Percentiles rank a stretch among this genome's conserved stretches.
Conservation (phyloP, 2,329 filamentous ascomycete genomes). For the Ophiosphaerella korrae region DNA sequence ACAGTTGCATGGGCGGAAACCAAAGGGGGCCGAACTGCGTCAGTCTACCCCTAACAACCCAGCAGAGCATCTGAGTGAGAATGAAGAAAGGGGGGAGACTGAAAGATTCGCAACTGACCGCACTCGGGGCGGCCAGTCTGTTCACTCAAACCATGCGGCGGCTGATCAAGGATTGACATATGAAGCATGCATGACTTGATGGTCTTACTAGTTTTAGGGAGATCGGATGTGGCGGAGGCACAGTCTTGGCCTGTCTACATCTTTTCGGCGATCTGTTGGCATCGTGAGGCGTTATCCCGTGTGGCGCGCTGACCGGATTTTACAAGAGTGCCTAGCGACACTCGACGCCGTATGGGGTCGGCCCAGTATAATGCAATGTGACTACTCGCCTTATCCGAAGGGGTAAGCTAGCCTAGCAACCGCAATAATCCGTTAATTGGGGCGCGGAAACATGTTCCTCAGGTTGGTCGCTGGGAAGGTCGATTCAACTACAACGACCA, state of each 20-base stretch:
- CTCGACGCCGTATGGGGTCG: conserved; percentile 6
- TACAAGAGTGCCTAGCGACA: conserved; percentile 25
- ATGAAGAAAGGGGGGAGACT: background rate
- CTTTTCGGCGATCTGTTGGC: conserved; percentile 11
- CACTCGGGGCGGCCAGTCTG: background rate
- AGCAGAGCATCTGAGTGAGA: background rate
- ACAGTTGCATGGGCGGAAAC: background rate
- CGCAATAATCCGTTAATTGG: conserved; percentile 20
- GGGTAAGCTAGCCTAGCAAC: conserved; percentile 18
- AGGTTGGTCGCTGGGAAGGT: conserved; percentile 8
- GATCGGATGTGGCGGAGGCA: conserved; percentile 23
- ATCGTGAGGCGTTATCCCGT: conserved; percentile 26
- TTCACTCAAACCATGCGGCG: background rate
- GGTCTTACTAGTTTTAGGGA: background rate
- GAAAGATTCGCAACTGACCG: background rate
- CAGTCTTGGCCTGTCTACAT: conserved; percentile 10
- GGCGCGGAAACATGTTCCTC: conserved; percentile 22
- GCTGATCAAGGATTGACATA: background rate
- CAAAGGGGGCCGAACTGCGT: background rate
- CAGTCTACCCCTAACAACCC: background rate
- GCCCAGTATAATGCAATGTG: conserved; percentile 25
- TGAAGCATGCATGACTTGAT: background rate
- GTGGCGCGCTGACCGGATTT: conserved; percentile 21
- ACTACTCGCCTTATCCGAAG: conserved; percentile 10
- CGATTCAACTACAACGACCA: conserved; percentile 13